Evolutionary conservation across 1,284 basidiomycete species (phyloP), one percentile per base, ranked within the genome.

Genomic region (Cystobasidium pallidum): DNA sequence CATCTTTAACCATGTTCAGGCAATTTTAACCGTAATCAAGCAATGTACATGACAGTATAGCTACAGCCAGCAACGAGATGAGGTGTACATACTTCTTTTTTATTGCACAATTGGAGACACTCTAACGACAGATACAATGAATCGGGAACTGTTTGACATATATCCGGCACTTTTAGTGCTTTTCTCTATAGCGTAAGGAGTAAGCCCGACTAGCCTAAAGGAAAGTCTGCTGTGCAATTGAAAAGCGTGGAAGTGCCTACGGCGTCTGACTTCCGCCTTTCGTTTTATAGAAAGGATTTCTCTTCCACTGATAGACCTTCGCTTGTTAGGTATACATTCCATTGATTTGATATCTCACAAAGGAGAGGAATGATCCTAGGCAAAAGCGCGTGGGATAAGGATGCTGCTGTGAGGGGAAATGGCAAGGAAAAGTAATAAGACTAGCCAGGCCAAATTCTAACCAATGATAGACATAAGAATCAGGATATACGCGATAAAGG

Each of bases 201-300:
- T 41, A 62, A 62, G 59, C 36, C 15, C 43, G 39, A n/a, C 58
- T n/a, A 17, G 7, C 15, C 17, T 13, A 8, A 36, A 39, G 39
- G 15, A 24, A 61, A 15, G 11, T 24, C 58, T 26, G n/a, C 34
- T 49, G 34, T 36, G 62, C 62, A 64, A 64, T 64, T 64, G 62
- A 64, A 64, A 64, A 64, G 62, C 62, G 62, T 64, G 62, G 62
- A 64, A 64, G 62, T 51, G 45, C 34, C 32, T 43, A 64, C 62
- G 62, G 62, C 24, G 62, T 64, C 62, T 64, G 62, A 64, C 62
- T 49, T 64, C 62, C 62, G 62, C 62, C 62, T 64, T 43, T 30
- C 62, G 32, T 43, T 24, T 30, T 32, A 26, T 24, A 47, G 26
- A 30, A 51, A 64, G 62, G 47, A 47, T 64, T 64, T 64, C 21